Evolutionary conservation across 306 rosid species (phyloP).

Genomic region (Cicer yamashitae): DNA sequence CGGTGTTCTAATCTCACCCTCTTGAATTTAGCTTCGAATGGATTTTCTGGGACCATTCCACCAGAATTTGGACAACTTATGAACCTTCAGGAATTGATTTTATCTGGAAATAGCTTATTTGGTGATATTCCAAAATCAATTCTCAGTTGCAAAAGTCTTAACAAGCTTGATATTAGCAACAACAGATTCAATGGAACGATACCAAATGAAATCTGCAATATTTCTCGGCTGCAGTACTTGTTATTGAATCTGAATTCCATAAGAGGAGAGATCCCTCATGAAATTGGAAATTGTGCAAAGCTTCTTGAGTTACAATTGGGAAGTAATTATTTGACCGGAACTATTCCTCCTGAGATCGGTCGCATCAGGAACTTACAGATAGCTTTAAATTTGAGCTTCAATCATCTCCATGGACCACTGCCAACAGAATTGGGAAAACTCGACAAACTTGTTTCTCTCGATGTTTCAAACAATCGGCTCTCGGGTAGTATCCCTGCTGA

Average conservation of each 20-base stretch:
- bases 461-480: slow-evolving; percentile 85
- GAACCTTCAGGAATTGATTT: slow-evolving; percentile 94
- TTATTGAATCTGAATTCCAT: slow-evolving; percentile 87
- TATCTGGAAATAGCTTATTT: slow-evolving; percentile 76
- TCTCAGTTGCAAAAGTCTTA: slow-evolving; percentile 84
- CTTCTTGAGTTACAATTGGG: slow-evolving; percentile 89
- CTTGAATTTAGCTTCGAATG: slow-evolving; percentile 91
- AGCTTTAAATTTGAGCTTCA: slow-evolving; percentile 91
- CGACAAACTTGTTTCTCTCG: slow-evolving; percentile 94
- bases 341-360: slow-evolving; percentile 69
- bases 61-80: slow-evolving; percentile 76
- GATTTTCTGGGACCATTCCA: slow-evolving; percentile 80
- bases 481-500: slow-evolving; percentile 80
- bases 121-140: slow-evolving; percentile 84
- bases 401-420: slow-evolving; percentile 80
- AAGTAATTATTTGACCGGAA: slow-evolving; percentile 82
- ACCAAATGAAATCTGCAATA: slow-evolving; percentile 83
- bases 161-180: slow-evolving; percentile 93
- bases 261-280: slow-evolving; percentile 87
- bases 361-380: slow-evolving; percentile 95
- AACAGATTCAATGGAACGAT: slow-evolving; percentile 90
- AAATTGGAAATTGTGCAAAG: slow-evolving; percentile 86
- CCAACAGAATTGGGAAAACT: slow-evolving; percentile 88
- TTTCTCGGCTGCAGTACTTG: slow-evolving; percentile 90
- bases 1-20: slow-evolving; percentile 87